Evolutionary conservation across 1,284 basidiomycete species (phyloP).

Genomic region (Rhodotorula sp.): DNA sequence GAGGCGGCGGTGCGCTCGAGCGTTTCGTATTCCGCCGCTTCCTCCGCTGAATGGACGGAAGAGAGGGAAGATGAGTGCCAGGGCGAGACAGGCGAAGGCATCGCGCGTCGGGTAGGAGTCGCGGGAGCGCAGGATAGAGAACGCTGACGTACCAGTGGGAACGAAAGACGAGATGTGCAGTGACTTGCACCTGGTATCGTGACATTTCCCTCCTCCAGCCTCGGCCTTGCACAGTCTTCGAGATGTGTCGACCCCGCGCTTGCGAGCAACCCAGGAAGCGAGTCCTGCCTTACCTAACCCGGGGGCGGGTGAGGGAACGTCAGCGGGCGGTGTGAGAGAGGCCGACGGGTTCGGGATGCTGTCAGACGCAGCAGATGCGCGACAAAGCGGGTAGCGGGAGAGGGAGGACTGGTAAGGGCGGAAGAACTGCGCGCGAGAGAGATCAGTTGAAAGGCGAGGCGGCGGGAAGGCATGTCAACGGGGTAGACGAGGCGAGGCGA

Average conservation of each 20-base stretch:
- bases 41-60: conserved; percentile 5
- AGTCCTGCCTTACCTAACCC: conserved; percentile 15
- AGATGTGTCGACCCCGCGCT: conserved; percentile 14
- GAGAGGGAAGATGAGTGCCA: background rate
- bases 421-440: conserved; percentile 10
- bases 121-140: too few relatives aligned
- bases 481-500: background rate
- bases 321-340: background rate
- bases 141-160: conserved; percentile 24
- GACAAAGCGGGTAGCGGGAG: conserved; percentile 25
- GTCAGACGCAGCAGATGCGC: background rate
- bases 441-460: background rate
- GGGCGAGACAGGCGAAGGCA: background rate
- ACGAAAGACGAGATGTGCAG: conserved; percentile 14
- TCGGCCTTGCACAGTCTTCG: conserved; percentile 33
- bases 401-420: conserved; percentile 29
- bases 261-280: conserved; percentile 24
- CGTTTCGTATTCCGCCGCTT: conserved; percentile 7
- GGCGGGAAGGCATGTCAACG: background rate
- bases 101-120: background rate
- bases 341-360: background rate
- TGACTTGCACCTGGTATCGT: conserved; percentile 24
- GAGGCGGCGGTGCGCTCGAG: background rate
- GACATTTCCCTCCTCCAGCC: conserved; percentile 22
- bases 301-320: background rate